A percentile compares a stretch with the other conserved stretches of the same genome.
Conservation (phyloP, 2,329 filamentous ascomycete genomes). For the Trichoderma simmonsii region DNA sequence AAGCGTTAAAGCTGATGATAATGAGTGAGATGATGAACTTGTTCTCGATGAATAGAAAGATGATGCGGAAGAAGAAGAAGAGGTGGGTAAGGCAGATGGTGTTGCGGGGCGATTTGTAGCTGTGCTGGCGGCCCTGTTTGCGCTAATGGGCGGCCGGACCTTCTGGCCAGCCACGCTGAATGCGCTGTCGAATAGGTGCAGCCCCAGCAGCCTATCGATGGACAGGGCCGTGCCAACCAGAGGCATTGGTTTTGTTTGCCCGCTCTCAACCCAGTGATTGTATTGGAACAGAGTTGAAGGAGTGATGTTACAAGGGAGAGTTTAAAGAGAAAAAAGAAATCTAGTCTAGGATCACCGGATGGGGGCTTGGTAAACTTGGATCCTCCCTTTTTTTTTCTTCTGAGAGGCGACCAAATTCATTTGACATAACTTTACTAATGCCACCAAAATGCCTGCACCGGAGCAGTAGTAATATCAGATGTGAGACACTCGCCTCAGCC, state of each 20-base stretch:
- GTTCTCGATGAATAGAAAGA: background rate
- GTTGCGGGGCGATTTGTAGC: conserved; percentile 13
- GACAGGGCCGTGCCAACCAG: conserved; percentile 1
- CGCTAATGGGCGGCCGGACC: background rate
- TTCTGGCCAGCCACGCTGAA: background rate
- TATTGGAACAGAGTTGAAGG: background rate
- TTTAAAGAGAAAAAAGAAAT: background rate
- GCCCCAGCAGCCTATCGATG: conserved; percentile 11
- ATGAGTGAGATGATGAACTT: background rate
- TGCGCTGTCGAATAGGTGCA: conserved; percentile 15
- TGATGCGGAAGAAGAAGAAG: background rate
- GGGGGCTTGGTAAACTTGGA: background rate
- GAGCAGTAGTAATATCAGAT: background rate
- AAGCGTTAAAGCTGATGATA: conserved; percentile 2
- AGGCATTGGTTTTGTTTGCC: background rate
- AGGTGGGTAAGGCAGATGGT: background rate
- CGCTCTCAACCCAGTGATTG: background rate
- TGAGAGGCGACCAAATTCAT: background rate
- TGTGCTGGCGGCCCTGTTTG: background rate
- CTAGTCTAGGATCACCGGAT: background rate
- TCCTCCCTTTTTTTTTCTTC: background rate
- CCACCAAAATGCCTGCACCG: background rate
- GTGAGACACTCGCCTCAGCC: background rate
- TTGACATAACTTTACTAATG: background rate
- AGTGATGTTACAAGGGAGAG: background rate